Evolutionary conservation across 306 rosid genomes (phyloP).

Genomic region (Trifolium fragiferum): DNA sequence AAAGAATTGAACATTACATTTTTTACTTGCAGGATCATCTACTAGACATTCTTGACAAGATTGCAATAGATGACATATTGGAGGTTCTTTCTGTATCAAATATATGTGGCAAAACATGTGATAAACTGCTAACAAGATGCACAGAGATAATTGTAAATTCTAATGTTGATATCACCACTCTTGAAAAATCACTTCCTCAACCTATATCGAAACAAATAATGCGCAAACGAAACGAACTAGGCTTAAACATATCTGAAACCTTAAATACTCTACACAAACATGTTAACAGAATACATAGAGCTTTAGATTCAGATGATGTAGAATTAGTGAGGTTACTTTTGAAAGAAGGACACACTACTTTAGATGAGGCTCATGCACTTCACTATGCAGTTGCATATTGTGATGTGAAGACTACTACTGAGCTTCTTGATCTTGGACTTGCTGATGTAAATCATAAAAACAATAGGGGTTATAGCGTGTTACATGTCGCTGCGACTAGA

Average conservation of each 20-base stretch:
- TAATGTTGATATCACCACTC: constrained; percentile 49
- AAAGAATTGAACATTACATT: background rate
- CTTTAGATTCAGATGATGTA: constrained; percentile 69
- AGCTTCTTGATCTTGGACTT: constrained; percentile 71
- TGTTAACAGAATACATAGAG: constrained; percentile 67
- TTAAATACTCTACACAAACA: constrained; percentile 54
- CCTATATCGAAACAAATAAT: constrained; percentile 47
- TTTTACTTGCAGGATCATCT: constrained; percentile 58
- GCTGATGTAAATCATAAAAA: constrained; percentile 64
- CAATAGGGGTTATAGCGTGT: constrained; percentile 60
- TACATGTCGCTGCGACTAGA: constrained; percentile 64
- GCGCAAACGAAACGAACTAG: constrained; percentile 46
- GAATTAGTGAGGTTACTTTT: constrained; percentile 67
- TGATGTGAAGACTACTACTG: constrained; percentile 58
- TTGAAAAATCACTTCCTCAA: constrained; percentile 61
- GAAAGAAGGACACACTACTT: constrained; percentile 64
- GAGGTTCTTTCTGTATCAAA: constrained; percentile 58
- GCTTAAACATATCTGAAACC: constrained; percentile 34
- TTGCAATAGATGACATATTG: constrained; percentile 55
- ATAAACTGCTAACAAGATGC: constrained; percentile 45
- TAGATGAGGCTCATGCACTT: constrained; percentile 70
- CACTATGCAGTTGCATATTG: constrained; percentile 75
- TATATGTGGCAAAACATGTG: constrained; percentile 56
- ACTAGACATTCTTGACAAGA: constrained; percentile 55
- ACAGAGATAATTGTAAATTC: constrained; percentile 55